Evolutionary conservation across 768 basidiomycete species (phyloP), one percentile per base, ranked within the genome.

Genomic region (Pulveroboletus sp.): DNA sequence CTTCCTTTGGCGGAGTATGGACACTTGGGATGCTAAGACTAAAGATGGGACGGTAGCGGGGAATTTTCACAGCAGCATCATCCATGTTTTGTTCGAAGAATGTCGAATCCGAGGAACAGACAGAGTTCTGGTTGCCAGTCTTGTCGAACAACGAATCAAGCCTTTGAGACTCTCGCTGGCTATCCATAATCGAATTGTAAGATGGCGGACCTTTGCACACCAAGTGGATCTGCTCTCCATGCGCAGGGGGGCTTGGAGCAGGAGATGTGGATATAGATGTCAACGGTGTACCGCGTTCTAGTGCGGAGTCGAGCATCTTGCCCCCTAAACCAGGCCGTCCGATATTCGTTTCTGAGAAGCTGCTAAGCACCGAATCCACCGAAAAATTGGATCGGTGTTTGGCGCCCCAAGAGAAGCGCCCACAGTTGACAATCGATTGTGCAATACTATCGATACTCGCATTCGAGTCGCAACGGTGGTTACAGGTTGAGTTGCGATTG

Each of bases 241-340:
- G n/a, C n/a, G n/a, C n/a, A n/a, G n/a, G n/a, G n/a, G n/a, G n/a
- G n/a, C n/a, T n/a, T n/a, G n/a, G n/a, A n/a, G n/a, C n/a, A n/a
- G n/a, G n/a, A n/a, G n/a, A n/a, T n/a, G n/a, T n/a, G n/a, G n/a
- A n/a, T n/a, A n/a, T n/a, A n/a, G n/a, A n/a, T n/a, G n/a, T n/a
- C n/a, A n/a, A n/a, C n/a, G n/a, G n/a, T n/a, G n/a, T n/a, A n/a
- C n/a, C n/a, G n/a, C n/a, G 75, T 31, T 79, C 80, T 6, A 56
- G 64, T 12, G 68, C 75, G 27, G 74, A 81, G 32, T 86, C 82
- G 53, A 92, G 87, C 90, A 92, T 92, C 76, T 90, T 92, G 65
- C 91, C 90, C 1, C 90, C 89, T 4, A 91, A 62, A 4, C 83
- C 87, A 2, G 90, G 90, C 10, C 89, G 77, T 2, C 76, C 81